phyloP scores from a whole-genome alignment of 768 basidiomycete species.

The Candolleomyces efflorescens region DNA sequence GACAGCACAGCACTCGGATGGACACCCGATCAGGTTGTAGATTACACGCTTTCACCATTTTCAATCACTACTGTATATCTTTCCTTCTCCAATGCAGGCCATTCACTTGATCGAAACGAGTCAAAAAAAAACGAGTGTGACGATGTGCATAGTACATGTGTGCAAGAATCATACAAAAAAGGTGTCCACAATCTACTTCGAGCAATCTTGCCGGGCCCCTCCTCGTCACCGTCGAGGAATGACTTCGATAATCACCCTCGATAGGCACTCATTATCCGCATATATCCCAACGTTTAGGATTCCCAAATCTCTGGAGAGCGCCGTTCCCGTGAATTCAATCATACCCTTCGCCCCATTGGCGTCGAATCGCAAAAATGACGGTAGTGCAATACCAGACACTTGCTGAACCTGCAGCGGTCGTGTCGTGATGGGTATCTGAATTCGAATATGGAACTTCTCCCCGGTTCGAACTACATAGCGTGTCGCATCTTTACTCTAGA shows the following conservation, averaged over 20 bases:
- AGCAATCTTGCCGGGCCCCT: conserved; percentile 1
- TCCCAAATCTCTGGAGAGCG: conserved; percentile 46
- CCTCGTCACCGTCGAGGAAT: conserved; percentile 25
- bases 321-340: conserved; percentile 55
- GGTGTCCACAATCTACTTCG: conserved; percentile 18
- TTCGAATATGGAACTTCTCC: conserved; percentile 11
- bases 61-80: background rate
- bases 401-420: conserved; percentile 6
- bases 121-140: conserved; percentile 3
- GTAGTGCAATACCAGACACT: conserved; percentile 27
- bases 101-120: background rate
- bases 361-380: conserved; percentile 53
- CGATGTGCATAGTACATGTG: conserved; percentile 7
- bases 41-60: conserved; percentile 2
- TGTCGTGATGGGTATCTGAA: conserved; percentile 4
- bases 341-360: conserved; percentile 42
- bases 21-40: conserved; percentile 1
- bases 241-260: conserved; percentile 56
- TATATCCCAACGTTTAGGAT: conserved; percentile 54
- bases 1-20: background rate
- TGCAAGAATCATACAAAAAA: conserved; percentile 3
- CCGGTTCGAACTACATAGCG: conserved; percentile 8
- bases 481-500: conserved; percentile 2
- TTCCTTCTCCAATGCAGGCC: background rate
- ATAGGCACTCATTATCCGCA: conserved; percentile 48